Evolutionary conservation across 139 green algal species (phyloP).

Genomic region (Picochlorum sp.): DNA sequence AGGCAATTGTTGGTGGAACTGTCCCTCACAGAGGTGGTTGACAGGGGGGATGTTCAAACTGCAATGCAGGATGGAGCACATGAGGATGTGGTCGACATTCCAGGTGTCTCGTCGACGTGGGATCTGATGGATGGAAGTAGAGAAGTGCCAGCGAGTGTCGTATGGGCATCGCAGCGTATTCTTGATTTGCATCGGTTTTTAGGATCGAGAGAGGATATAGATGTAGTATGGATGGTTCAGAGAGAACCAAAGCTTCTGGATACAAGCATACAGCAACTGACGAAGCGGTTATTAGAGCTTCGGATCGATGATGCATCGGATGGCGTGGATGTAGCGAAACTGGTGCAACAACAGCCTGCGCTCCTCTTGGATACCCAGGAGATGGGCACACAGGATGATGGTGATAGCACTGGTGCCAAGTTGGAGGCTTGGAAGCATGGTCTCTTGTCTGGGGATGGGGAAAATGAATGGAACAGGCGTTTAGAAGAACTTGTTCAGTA

Average conservation of each 20-base stretch:
- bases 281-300: not conserved
- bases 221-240: slow-evolving; percentile 49
- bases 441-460: slow-evolving; percentile 34
- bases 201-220: slow-evolving; percentile 29
- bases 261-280: slow-evolving; percentile 20
- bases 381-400: not conserved
- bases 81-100: not conserved
- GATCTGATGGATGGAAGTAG: not conserved
- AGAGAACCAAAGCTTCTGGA: slow-evolving; percentile 50
- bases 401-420: slow-evolving; percentile 16
- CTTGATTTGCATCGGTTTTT: slow-evolving; percentile 50
- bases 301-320: not conserved
- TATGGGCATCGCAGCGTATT: slow-evolving; percentile 31
- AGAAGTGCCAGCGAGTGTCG: not conserved
- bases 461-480: slow-evolving; percentile 41
- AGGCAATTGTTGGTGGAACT: not conserved
- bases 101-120: slow-evolving; percentile 6
- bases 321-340: slow-evolving; percentile 35
- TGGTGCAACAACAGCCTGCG: slow-evolving; percentile 44
- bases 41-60: not conserved
- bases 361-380: slow-evolving; percentile 39
- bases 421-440: slow-evolving; percentile 52
- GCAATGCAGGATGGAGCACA: not conserved
- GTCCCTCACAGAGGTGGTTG: not conserved
- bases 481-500: slow-evolving; percentile 44